A percentile compares a stretch with the other conserved stretches of the same genome.
phyloP scores from a whole-genome alignment of 352 stramenopile species.

The Pythium brachiatum region DNA sequence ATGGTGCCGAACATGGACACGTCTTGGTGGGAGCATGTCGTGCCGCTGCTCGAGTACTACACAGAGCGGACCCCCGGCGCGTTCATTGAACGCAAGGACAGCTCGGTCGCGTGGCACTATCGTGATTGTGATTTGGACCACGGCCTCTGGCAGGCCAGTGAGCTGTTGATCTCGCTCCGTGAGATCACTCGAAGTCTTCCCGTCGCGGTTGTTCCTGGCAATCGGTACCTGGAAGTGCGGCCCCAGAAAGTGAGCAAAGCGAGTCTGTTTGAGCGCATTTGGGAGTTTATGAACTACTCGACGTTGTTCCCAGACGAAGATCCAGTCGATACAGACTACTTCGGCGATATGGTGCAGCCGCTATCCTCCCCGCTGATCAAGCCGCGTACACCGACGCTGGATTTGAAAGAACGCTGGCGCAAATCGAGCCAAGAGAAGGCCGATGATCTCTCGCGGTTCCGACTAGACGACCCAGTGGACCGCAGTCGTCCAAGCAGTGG shows the following conservation, averaged over 20 bases:
- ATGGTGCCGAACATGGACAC: constrained; percentile 83
- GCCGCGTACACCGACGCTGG: constrained; percentile 18
- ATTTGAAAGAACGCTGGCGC: constrained; percentile 19
- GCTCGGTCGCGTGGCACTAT: constrained; percentile 90
- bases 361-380: constrained; percentile 48
- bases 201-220: constrained; percentile 72
- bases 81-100: constrained; percentile 85
- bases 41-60: constrained; percentile 80
- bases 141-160: constrained; percentile 87
- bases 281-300: constrained; percentile 82
- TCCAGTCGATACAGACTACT: constrained; percentile 62
- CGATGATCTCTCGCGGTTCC: constrained; percentile 20
- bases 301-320: constrained; percentile 66
- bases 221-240: constrained; percentile 71
- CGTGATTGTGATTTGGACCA: constrained; percentile 86
- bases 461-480: constrained; percentile 9
- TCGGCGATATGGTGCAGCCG: constrained; percentile 54
- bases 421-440: constrained; percentile 24
- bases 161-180: constrained; percentile 76
- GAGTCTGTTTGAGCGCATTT: constrained; percentile 76
- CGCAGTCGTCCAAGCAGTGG: background rate
- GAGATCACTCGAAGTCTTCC: constrained; percentile 73
- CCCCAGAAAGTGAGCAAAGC: constrained; percentile 83
- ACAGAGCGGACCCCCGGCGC: constrained; percentile 79
- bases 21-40: constrained; percentile 75